Evolutionary conservation across 108 stramenopile species (phyloP), one percentile per base, ranked within the genome.

Genomic region (Skeletonema grethae): DNA sequence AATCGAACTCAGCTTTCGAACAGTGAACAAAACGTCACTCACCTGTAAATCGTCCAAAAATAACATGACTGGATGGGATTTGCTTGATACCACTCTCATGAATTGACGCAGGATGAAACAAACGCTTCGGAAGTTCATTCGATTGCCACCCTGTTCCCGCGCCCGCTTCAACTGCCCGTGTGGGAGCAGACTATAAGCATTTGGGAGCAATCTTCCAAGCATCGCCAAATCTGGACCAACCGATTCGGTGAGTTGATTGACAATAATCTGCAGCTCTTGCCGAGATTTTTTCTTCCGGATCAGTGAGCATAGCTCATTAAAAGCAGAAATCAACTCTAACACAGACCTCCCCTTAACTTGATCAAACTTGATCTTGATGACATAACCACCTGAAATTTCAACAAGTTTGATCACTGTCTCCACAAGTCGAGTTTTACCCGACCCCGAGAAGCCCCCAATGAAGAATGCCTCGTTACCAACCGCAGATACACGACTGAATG

Each of bases 31-130:
- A 75, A 6, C 71, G 22, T 9, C 18, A 22, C 50, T 53, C 6
- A 53, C 50, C 50, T 53, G 50, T 22, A 53, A 22, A 16, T 82
- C 80, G 29, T 82, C 79, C 29, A 80, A 32, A 48, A 80, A 73
- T 25, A 80, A 55, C 50, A 80, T 55, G 12, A 73, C 67, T 25
- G 79, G 72, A 31, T 57, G 35, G n/a, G 46, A 32, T 41, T 39
- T 16, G 38, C 79, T 73, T 16, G 79, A 80, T 12, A 82, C 64
- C 1, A 62, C 61, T 56, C 70, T 61, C 38, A 82, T 70, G 65
- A 82, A 82, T 9, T 58, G 69, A 57, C 70, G 73, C 5, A 82
- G 58, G 18, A 56, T 75, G 31, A 74, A 74, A 15, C 80, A 82
- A 7, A 82, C 56, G 29, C 70, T 75, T 58, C 53, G 57, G 30